These are phyloP conservation scores for Datura wrightii DNA, from an alignment of 257 asterid species.

Conservation along the genomic window DNA sequence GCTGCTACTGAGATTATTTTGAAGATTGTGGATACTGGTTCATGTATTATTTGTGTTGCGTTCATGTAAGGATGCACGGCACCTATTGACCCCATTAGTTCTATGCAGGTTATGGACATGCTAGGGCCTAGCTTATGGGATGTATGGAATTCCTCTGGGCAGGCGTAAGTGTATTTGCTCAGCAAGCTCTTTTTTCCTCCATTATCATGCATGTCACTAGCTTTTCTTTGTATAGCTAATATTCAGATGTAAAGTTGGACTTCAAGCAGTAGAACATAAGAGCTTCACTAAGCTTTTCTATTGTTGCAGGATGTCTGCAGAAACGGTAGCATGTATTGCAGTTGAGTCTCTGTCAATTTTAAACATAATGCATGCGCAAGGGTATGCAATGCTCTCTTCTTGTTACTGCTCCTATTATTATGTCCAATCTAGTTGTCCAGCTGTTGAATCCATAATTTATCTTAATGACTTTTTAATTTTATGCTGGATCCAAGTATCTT, in stretches of 20 bases:
- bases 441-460: background rate
- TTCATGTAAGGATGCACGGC: background rate
- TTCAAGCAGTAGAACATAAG: conserved; percentile 19
- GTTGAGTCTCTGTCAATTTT: conserved; percentile 54
- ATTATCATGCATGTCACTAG: conserved; percentile 6
- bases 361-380: conserved; percentile 51
- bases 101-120: conserved; percentile 62
- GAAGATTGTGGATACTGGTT: conserved; percentile 18
- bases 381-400: conserved; percentile 37
- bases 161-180: conserved; percentile 44
- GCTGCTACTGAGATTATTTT: background rate
- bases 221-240: conserved; percentile 19
- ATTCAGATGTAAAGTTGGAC: conserved; percentile 25
- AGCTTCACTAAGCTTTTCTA: background rate
- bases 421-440: conserved; percentile 25
- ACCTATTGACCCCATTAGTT: background rate
- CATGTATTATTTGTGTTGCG: conserved; percentile 22
- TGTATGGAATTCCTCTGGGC: conserved; percentile 58
- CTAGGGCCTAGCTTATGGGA: conserved; percentile 66
- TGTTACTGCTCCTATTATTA: conserved; percentile 12
- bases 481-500: conserved; percentile 5
- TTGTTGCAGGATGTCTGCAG: conserved; percentile 48
- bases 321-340: conserved; percentile 60
- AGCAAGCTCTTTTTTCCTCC: conserved; percentile 7
- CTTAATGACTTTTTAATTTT: conserved; percentile 14